These are phyloP conservation scores for Phlebiopsis gigantea DNA, from an alignment of 768 basidiomycete species.

Conservation along the genomic window DNA sequence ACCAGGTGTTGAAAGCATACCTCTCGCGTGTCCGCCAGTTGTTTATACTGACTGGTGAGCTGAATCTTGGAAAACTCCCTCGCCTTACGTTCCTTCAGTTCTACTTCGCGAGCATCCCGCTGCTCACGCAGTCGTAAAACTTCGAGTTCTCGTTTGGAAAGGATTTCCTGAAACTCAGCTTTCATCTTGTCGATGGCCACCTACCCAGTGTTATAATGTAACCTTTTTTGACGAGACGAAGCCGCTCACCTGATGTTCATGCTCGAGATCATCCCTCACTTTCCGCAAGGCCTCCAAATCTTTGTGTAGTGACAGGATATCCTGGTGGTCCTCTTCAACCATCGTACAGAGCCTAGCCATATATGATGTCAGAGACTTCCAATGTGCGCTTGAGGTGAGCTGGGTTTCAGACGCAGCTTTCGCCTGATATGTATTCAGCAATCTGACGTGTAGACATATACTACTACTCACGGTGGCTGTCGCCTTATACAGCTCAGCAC, in stretches of 20 bases:
- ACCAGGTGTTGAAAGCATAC: neutral
- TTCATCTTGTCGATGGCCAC: slow-evolving; percentile 40
- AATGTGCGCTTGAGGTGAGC: slow-evolving; percentile 44
- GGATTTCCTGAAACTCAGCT: slow-evolving; percentile 58
- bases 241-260: slow-evolving; percentile 8
- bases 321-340: slow-evolving; percentile 33
- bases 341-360: slow-evolving; percentile 42
- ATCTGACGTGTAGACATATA: neutral
- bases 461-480: neutral
- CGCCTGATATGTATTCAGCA: neutral
- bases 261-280: slow-evolving; percentile 16
- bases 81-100: slow-evolving; percentile 63
- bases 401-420: slow-evolving; percentile 32
- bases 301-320: slow-evolving; percentile 36
- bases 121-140: slow-evolving; percentile 64
- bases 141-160: slow-evolving; percentile 60
- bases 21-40: slow-evolving; percentile 50
- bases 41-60: slow-evolving; percentile 60
- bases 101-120: slow-evolving; percentile 61
- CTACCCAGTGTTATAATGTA: slow-evolving; percentile 19
- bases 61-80: slow-evolving; percentile 54
- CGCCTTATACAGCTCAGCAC: neutral
- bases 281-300: slow-evolving; percentile 36
- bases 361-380: slow-evolving; percentile 53
- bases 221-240: neutral